phyloP scores from a whole-genome alignment of 75 land plant species.

The Cryptomeria japonica region DNA sequence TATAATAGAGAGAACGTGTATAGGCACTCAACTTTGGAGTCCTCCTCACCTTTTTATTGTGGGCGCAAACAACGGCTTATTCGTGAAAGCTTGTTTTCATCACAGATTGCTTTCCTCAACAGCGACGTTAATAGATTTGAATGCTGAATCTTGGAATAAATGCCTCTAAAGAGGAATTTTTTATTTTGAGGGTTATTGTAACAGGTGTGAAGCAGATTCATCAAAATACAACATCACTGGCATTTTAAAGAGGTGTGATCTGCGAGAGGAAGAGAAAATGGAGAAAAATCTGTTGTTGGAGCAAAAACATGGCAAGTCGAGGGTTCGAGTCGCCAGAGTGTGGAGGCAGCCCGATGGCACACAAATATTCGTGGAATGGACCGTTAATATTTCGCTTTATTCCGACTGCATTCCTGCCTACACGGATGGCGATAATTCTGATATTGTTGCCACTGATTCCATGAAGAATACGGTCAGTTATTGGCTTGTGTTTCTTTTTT shows the following conservation, averaged over 20 bases:
- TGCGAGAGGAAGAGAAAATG: not conserved
- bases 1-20: too few relatives aligned
- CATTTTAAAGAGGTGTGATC: not conserved
- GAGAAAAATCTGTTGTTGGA: conserved; percentile 51
- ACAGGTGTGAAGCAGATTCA: too few relatives aligned
- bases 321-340: conserved; percentile 80
- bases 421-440: conserved; percentile 71
- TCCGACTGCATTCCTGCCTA: conserved; percentile 79
- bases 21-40: too few relatives aligned
- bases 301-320: conserved; percentile 87
- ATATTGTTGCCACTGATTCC: conserved; percentile 95
- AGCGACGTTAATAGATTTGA: too few relatives aligned
- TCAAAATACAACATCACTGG: too few relatives aligned
- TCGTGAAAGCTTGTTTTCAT: too few relatives aligned
- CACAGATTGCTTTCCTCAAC: too few relatives aligned
- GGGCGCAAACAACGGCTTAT: too few relatives aligned
- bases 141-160: too few relatives aligned
- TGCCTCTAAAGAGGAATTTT: too few relatives aligned
- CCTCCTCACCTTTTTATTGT: too few relatives aligned
- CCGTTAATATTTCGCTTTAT: conserved; percentile 59
- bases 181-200: too few relatives aligned
- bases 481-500: not conserved
- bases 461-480: conserved; percentile 87
- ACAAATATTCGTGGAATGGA: conserved; percentile 85
- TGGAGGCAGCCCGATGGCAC: conserved; percentile 50